Evolutionary conservation across 768 basidiomycete genomes (phyloP).

Genomic region (Macrolepiota fuliginosa): DNA sequence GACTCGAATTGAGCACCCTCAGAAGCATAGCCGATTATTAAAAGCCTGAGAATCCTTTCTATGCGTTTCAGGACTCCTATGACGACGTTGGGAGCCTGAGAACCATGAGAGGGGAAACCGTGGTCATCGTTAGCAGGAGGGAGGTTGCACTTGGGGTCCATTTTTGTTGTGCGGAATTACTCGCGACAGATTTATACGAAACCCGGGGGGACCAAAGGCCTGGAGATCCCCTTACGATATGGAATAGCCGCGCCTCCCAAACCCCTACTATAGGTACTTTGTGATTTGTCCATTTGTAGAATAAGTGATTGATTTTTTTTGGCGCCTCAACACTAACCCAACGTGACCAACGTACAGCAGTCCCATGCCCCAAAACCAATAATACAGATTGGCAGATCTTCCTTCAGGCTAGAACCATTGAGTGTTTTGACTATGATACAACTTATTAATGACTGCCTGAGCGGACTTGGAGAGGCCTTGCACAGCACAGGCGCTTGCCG

Average conservation of each 20-base stretch:
- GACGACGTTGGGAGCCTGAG: not conserved
- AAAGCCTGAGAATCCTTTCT: slow-evolving; percentile 7
- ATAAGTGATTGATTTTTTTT: too few relatives aligned
- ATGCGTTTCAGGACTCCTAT: not conserved
- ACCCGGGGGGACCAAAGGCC: not conserved
- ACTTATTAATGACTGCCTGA: too few relatives aligned
- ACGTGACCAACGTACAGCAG: too few relatives aligned
- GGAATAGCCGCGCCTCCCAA: not conserved
- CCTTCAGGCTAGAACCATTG: too few relatives aligned
- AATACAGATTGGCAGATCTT: too few relatives aligned
- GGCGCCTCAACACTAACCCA: too few relatives aligned
- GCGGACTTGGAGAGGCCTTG: too few relatives aligned
- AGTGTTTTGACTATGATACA: too few relatives aligned
- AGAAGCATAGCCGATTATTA: slow-evolving; percentile 11
- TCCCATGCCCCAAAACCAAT: too few relatives aligned
- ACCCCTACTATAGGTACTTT: not conserved
- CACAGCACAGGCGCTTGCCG: too few relatives aligned
- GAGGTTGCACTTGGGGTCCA: not conserved
- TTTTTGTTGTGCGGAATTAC: not conserved
- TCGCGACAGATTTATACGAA: not conserved
- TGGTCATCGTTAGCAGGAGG: not conserved
- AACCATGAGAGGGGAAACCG: not conserved
- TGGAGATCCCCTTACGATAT: not conserved
- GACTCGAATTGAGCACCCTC: slow-evolving; percentile 2
- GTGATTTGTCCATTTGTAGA: not conserved